Percentiles rank a stretch among this genome's conserved stretches.
Conservation (phyloP, 2,329 filamentous ascomycete species). For the Fusarium sp. region DNA sequence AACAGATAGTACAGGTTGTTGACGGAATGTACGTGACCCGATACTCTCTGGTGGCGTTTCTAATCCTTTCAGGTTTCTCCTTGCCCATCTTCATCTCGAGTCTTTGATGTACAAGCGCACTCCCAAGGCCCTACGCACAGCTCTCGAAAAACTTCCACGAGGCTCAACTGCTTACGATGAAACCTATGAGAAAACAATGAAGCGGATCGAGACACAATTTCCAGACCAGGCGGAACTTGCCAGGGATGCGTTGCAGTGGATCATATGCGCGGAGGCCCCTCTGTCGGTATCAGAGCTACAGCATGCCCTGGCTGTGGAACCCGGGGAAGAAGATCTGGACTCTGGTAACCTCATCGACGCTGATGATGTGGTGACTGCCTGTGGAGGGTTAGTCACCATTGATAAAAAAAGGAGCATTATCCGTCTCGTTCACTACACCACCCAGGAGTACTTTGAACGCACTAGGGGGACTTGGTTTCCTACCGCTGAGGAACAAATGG, state of each 20-base stretch:
- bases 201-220: constrained; percentile 54
- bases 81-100: constrained; percentile 21
- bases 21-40: constrained; percentile 34
- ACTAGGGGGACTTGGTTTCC: constrained; percentile 47
- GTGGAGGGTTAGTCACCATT: constrained; percentile 56
- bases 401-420: constrained; percentile 53
- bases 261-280: constrained; percentile 51
- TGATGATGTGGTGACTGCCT: constrained; percentile 51
- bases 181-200: constrained; percentile 57
- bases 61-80: constrained; percentile 19
- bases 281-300: constrained; percentile 52
- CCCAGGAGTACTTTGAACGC: constrained; percentile 57
- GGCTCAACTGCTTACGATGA: constrained; percentile 46
- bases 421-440: constrained; percentile 58
- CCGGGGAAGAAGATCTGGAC: constrained; percentile 44
- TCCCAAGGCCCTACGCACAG: constrained; percentile 37
- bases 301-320: constrained; percentile 56
- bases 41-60: too few species aligned
- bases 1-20: neutral
- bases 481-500: constrained; percentile 45
- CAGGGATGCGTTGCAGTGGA: constrained; percentile 53
- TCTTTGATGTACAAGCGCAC: constrained; percentile 10
- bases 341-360: constrained; percentile 48
- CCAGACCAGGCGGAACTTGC: constrained; percentile 50
- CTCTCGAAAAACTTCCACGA: constrained; percentile 43